Conservation (phyloP, 306 rosid genomes). For the Fagus sylvatica region DNA sequence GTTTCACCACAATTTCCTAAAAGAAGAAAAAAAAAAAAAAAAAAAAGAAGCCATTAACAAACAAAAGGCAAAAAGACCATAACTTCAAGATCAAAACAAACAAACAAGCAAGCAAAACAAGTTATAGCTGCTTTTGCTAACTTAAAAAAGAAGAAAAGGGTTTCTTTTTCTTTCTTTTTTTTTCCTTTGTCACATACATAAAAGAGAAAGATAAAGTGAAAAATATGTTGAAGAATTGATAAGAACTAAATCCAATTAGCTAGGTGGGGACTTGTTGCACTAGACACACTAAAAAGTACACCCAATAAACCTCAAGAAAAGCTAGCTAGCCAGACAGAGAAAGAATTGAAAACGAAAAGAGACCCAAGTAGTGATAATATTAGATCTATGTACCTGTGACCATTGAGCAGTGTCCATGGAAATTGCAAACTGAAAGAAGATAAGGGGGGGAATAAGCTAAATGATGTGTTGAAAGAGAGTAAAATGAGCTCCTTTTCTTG, state of each 20-base stretch:
- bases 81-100: slow-evolving; percentile 15
- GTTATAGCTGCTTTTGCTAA: slow-evolving; percentile 21
- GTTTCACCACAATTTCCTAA: slow-evolving; percentile 73
- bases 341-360: not conserved
- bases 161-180: not conserved
- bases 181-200: slow-evolving; percentile 33
- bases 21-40: not conserved
- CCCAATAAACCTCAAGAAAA: not conserved
- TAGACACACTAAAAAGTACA: slow-evolving; percentile 2
- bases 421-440: slow-evolving; percentile 21
- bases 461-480: slow-evolving; percentile 15
- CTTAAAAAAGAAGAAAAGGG: slow-evolving; percentile 21
- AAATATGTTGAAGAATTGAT: slow-evolving; percentile 30
- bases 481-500: slow-evolving; percentile 20
- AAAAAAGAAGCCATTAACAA: not conserved
- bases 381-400: slow-evolving; percentile 64
- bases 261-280: slow-evolving; percentile 26
- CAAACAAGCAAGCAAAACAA: slow-evolving; percentile 25
- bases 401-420: slow-evolving; percentile 85
- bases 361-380: not conserved
- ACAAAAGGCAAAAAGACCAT: not conserved
- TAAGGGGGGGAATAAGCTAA: slow-evolving; percentile 20
- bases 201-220: slow-evolving; percentile 52
- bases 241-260: slow-evolving; percentile 37
- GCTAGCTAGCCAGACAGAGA: not conserved